phyloP scores from a whole-genome alignment of 106 monocot genomes.

The Dioscorea alata region DNA sequence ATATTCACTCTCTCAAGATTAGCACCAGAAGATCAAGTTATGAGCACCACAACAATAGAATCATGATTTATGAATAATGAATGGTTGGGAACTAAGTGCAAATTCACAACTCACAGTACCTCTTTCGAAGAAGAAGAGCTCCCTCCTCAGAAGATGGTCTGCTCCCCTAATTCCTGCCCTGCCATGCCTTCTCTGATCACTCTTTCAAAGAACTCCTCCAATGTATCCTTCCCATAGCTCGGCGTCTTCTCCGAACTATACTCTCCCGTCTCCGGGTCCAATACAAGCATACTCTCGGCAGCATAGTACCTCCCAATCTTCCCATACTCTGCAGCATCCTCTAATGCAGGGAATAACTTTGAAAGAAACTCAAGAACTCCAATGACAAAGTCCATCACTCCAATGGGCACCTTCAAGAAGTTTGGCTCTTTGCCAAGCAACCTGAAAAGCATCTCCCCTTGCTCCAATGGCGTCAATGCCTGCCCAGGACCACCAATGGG shows the following conservation, averaged over 20 bases:
- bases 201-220: slow-evolving; percentile 78
- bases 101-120: neutral
- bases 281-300: slow-evolving; percentile 80
- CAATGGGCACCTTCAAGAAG: slow-evolving; percentile 86
- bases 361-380: slow-evolving; percentile 54
- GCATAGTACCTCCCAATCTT: slow-evolving; percentile 91
- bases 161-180: slow-evolving; percentile 89
- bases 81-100: too few relatives aligned
- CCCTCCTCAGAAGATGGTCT: slow-evolving; percentile 59
- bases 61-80: too few relatives aligned
- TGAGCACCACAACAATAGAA: too few relatives aligned
- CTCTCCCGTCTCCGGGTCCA: slow-evolving; percentile 78
- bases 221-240: slow-evolving; percentile 84
- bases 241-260: slow-evolving; percentile 85
- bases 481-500: slow-evolving; percentile 86
- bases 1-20: too few relatives aligned
- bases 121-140: too few relatives aligned
- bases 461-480: slow-evolving; percentile 82
- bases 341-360: slow-evolving; percentile 53
- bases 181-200: slow-evolving; percentile 86
- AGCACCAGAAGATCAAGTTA: too few relatives aligned
- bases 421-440: slow-evolving; percentile 71
- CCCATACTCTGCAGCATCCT: slow-evolving; percentile 87
- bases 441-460: slow-evolving; percentile 80
- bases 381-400: slow-evolving; percentile 78